Conservation (phyloP, 164 flowering plant genomes). For the Magnolia sinica region DNA sequence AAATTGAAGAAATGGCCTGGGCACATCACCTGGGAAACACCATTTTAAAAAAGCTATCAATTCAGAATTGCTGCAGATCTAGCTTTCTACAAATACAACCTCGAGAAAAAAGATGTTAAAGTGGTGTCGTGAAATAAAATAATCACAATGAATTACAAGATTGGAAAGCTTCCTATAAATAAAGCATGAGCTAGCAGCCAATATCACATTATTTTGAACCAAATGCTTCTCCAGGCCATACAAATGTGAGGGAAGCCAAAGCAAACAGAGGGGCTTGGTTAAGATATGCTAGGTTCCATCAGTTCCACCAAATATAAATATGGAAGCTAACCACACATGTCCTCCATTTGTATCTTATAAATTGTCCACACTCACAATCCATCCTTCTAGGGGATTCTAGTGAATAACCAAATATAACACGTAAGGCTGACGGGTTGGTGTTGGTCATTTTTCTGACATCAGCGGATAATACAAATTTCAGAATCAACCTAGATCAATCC, state of each 20-base stretch:
- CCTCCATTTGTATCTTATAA: background rate
- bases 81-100: background rate
- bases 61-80: background rate
- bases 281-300: background rate
- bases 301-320: background rate
- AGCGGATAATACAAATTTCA: background rate
- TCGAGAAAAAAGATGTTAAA: background rate
- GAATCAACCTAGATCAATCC: background rate
- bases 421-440: background rate
- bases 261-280: background rate
- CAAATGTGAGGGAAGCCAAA: background rate
- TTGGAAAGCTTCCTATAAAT: background rate
- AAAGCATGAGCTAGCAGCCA: background rate
- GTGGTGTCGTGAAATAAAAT: background rate
- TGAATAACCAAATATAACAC: background rate
- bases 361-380: background rate
- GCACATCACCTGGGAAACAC: slow-evolving; percentile 44
- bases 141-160: background rate
- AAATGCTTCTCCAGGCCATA: too few relatives aligned
- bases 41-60: background rate
- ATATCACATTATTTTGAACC: too few relatives aligned
- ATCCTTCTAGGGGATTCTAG: background rate
- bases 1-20: slow-evolving; percentile 23
- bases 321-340: background rate
- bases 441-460: background rate